Conservation (phyloP, 179 eudicot species). For the Spergularia azorica region DNA sequence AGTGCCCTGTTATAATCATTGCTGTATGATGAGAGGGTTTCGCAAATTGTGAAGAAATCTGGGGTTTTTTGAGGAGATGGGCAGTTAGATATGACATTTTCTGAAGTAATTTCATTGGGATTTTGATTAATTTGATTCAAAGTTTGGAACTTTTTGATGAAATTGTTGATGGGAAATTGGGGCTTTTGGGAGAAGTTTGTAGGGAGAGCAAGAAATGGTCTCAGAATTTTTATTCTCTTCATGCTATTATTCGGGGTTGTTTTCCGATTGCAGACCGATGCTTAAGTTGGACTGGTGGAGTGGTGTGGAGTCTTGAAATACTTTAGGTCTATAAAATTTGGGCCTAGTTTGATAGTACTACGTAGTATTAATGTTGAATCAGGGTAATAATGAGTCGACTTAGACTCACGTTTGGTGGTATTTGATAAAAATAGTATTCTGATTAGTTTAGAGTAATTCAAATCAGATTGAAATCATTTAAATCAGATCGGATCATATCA, state of each 20-base stretch:
- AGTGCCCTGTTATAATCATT: conserved; percentile 73
- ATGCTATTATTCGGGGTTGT: conserved; percentile 10
- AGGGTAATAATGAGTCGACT: too few relatives aligned
- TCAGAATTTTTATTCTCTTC: conserved; percentile 29
- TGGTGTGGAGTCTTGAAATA: too few relatives aligned
- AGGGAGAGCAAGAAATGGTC: conserved; percentile 18
- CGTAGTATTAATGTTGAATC: too few relatives aligned
- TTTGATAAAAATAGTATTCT: too few relatives aligned
- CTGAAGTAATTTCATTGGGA: conserved; percentile 11
- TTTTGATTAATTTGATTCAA: conserved; percentile 24
- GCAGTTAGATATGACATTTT: not conserved
- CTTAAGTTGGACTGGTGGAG: too few relatives aligned
- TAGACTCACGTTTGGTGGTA: too few relatives aligned
- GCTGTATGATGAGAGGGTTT: conserved; percentile 65
- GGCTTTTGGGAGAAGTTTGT: conserved; percentile 17
- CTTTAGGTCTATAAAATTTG: too few relatives aligned
- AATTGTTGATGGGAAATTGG: not conserved
- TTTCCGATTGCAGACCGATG: not conserved
- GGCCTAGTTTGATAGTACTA: too few relatives aligned
- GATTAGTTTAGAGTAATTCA: too few relatives aligned
- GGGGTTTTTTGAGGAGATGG: conserved; percentile 30
- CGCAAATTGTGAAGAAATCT: conserved; percentile 47
- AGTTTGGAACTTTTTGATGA: conserved; percentile 24
- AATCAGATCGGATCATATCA: too few relatives aligned
- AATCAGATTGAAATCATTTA: too few relatives aligned